Conservation (phyloP, 1,139 yeast species). For the Hanseniaspora uvarum region DNA sequence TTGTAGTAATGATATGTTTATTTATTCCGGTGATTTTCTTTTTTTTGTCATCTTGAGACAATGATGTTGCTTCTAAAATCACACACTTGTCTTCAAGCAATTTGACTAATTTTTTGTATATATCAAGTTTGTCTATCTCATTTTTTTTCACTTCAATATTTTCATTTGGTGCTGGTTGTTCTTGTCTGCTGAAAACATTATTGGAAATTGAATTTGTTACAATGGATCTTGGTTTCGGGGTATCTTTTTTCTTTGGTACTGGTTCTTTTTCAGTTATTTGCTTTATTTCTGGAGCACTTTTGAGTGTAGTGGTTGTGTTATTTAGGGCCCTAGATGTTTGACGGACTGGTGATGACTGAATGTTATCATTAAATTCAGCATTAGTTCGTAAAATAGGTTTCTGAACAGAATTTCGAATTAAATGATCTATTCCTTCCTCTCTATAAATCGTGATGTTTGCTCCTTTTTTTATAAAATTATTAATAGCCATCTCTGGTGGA, state of each 20-base stretch:
- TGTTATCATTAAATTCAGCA: neutral
- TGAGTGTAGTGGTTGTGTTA: neutral
- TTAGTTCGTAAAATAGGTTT: neutral
- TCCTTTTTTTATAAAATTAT: slow-evolving; percentile 11
- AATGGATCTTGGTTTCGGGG: neutral
- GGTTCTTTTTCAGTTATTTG: neutral
- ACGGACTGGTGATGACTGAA: neutral
- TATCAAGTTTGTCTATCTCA: neutral
- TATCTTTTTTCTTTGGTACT: neutral
- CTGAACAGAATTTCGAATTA: neutral
- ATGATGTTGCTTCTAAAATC: slow-evolving; percentile 29
- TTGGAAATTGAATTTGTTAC: neutral
- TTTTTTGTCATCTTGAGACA: slow-evolving; percentile 29
- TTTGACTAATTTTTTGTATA: slow-evolving; percentile 19
- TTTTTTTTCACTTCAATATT: no score
- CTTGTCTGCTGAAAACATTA: neutral
- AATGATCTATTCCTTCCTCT: neutral
- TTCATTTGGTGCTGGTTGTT: neutral
- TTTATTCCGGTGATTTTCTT: slow-evolving; percentile 21
- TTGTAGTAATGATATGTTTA: slow-evolving; percentile 22
- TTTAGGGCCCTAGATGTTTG: neutral
- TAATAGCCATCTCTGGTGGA: slow-evolving; percentile 1
- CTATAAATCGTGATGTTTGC: slow-evolving; percentile 6
- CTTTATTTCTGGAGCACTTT: neutral
- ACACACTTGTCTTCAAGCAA: slow-evolving; percentile 25